Conservation (phyloP, 805 yeast species). For the Wickerhamomyces queroliae region DNA sequence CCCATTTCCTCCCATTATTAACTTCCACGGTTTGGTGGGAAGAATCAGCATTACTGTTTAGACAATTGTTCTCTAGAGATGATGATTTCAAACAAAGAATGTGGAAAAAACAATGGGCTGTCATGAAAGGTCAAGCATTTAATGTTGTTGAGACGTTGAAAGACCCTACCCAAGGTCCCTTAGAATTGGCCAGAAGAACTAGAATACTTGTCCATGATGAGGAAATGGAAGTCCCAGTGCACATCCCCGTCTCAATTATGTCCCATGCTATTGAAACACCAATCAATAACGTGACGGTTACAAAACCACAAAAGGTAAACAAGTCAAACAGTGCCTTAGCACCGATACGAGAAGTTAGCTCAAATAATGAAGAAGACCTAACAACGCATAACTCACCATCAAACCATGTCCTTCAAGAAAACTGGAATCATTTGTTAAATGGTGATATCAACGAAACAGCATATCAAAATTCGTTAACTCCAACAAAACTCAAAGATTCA, state of each 20-base stretch:
- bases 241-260: conserved; percentile 31
- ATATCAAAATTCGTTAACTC: conserved; percentile 10
- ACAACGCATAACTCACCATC: conserved; percentile 17
- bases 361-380: conserved; percentile 2
- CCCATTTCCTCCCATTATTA: conserved; percentile 50
- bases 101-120: conserved; percentile 66
- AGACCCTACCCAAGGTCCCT: conserved; percentile 53
- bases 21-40: conserved; percentile 72
- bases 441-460: conserved; percentile 25
- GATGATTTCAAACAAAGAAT: conserved; percentile 57
- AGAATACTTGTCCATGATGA: conserved; percentile 57
- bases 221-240: conserved; percentile 50
- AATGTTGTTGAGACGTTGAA: conserved; percentile 65
- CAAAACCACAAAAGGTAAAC: too few relatives aligned
- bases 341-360: conserved; percentile 7
- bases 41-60: conserved; percentile 40
- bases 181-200: conserved; percentile 57
- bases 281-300: conserved; percentile 2
- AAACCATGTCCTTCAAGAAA: conserved; percentile 21
- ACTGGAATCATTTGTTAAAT: conserved; percentile 24
- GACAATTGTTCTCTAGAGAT: conserved; percentile 47
- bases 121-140: conserved; percentile 73
- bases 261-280: conserved; percentile 40
- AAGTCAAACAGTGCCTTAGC: background rate
- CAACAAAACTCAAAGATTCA: background rate